A percentile compares a stretch with the other conserved stretches of the same genome.
Evolutionary conservation across 2,329 filamentous ascomycete species (phyloP).

Genomic region (Alternaria postmessia): DNA sequence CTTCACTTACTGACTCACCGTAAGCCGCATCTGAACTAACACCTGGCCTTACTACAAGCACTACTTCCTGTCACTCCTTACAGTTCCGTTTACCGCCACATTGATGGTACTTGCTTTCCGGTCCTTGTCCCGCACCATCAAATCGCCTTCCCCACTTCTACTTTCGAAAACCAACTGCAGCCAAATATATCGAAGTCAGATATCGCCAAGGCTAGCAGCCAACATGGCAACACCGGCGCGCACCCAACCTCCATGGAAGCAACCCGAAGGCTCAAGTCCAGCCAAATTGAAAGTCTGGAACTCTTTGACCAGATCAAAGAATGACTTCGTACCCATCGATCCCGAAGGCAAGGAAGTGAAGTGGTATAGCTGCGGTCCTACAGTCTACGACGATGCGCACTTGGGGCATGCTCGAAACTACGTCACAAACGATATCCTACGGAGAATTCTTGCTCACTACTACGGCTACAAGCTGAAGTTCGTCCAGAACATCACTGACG

Average conservation of each 20-base stretch:
- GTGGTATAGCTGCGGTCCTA: conserved; percentile 92
- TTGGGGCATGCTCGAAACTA: conserved; percentile 88
- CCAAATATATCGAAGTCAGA: conserved; percentile 7
- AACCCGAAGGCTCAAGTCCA: conserved; percentile 53
- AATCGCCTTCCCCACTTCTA: conserved; percentile 33
- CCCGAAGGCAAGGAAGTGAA: conserved; percentile 71
- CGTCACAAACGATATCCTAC: conserved; percentile 87
- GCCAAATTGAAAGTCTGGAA: conserved; percentile 77
- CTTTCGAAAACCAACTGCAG: conserved; percentile 25
- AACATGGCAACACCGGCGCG: conserved; percentile 47
- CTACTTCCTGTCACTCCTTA: conserved; percentile 27
- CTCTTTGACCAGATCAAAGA: conserved; percentile 77
- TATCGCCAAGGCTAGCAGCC: conserved; percentile 19
- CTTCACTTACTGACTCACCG: conserved; percentile 33
- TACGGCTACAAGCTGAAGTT: conserved; percentile 85
- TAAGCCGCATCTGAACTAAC: conserved; percentile 19
- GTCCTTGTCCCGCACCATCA: conserved; percentile 38
- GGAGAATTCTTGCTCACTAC: conserved; percentile 82
- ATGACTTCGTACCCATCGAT: conserved; percentile 77
- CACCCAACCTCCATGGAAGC: conserved; percentile 51
- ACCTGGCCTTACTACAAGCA: conserved; percentile 23
- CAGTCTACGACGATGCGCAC: conserved; percentile 83
- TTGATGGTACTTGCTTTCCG: conserved; percentile 45
- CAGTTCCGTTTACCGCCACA: conserved; percentile 18
- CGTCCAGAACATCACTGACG: conserved; percentile 88